Base-by-base conservation (phyloP, 2,329 filamentous ascomycete species). In the Aspergillus phoenicis region DNA sequence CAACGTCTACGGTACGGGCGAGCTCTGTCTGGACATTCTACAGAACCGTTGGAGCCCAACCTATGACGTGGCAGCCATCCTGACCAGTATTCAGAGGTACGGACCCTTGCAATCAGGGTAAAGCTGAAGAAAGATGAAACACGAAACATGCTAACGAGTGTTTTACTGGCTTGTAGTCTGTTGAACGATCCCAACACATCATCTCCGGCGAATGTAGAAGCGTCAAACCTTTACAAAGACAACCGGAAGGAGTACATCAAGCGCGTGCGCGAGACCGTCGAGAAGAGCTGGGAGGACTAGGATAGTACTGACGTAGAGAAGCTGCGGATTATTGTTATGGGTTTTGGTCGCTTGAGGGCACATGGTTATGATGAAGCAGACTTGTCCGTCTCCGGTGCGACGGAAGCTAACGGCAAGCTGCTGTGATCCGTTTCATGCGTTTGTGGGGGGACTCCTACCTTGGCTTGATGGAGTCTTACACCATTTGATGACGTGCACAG, bases 41-140 rank as follows among this genome's bases (percentile, higher is more conserved):
- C 95, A 99, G 79, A 99, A 99, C 75, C 85, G 95, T 68, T 99
- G 95, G 95, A 98, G 94, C 76, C 95, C 95, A 15, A 98, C 95
- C 8, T 99, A 99, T 77, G 95, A 99, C 78, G 95, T 99, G 41
- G 95, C 95, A 8, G 95, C 95, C 22, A 93, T 99, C 65, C 80
- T 99, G 77, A 99, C 95, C 45, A 98, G 94, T 73, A 97, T 99
- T 66, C 95, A 99, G 77, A 98, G 93, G 93, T 96, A 78, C 53
- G 76, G 54, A 36, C 45, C 45, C 26, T 30, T 11, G 26, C n/a
- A 10, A 2, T 11, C 15, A 15, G 28, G 47, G 13, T 24, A 15
- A 41, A 10, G 33, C 26, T 11, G 28, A 13, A n/a, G 3, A 38
- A 24, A 36, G 11, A 36, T 36, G 20, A n/a, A 38, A 53, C 41